These are phyloP conservation scores for Medicago ruthenica DNA, from an alignment of 306 rosid genomes.

Conservation along the genomic window DNA sequence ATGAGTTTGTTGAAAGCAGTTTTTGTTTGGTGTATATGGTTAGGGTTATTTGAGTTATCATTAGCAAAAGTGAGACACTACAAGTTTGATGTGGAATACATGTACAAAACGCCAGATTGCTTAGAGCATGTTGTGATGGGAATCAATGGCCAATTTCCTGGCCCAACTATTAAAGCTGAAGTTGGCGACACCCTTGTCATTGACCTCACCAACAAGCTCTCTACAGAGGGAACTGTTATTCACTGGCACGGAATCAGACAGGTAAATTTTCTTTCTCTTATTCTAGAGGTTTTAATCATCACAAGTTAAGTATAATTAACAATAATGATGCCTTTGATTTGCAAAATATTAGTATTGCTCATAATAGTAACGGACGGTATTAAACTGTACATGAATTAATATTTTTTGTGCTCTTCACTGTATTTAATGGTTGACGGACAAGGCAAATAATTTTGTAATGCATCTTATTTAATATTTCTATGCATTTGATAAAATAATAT, in stretches of 20 bases:
- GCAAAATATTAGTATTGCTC: too few relatives aligned
- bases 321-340: too few relatives aligned
- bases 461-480: too few relatives aligned
- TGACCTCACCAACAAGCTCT: constrained; percentile 70
- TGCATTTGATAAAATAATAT: too few relatives aligned
- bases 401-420: too few relatives aligned
- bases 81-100: constrained; percentile 68
- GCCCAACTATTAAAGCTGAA: constrained; percentile 72
- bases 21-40: constrained; percentile 40
- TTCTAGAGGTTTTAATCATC: too few relatives aligned
- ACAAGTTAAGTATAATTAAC: too few relatives aligned
- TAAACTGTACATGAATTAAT: too few relatives aligned
- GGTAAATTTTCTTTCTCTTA: constrained; percentile 37
- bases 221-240: constrained; percentile 83
- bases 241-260: constrained; percentile 95
- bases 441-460: too few relatives aligned
- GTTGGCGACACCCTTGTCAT: constrained; percentile 67
- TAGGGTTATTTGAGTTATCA: not conserved
- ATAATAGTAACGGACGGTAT: too few relatives aligned
- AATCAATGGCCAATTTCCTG: constrained; percentile 84
- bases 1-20: constrained; percentile 30
- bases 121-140: constrained; percentile 72
- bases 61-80: constrained; percentile 47
- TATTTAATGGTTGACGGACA: too few relatives aligned
- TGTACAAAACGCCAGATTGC: constrained; percentile 60